Percentiles rank a stretch among this genome's conserved stretches.
phyloP scores from a whole-genome alignment of 1,139 yeast genomes.

The Scheffersomyces parashehatae region DNA sequence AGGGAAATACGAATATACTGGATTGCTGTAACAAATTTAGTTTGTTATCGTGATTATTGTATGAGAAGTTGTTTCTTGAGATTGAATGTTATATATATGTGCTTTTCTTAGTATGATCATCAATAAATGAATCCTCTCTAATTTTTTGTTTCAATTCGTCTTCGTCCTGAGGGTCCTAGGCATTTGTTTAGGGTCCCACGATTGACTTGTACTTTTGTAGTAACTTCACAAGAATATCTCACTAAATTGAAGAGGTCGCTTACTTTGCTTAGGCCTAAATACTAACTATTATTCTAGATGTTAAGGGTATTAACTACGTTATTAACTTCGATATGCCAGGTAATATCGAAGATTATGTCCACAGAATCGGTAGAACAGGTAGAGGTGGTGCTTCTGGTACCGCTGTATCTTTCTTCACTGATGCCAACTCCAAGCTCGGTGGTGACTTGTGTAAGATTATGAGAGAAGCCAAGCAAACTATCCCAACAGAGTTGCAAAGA shows the following conservation, averaged over 20 bases:
- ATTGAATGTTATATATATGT: background rate
- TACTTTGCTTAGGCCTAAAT: slow-evolving; percentile 4
- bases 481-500: slow-evolving; percentile 65
- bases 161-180: too few species aligned
- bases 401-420: slow-evolving; percentile 93
- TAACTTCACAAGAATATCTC: background rate
- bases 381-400: slow-evolving; percentile 98
- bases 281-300: slow-evolving; percentile 63
- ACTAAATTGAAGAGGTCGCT: background rate
- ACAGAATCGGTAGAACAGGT: slow-evolving; percentile 97
- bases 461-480: slow-evolving; percentile 91
- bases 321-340: slow-evolving; percentile 97
- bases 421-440: slow-evolving; percentile 83
- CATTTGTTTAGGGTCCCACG: too few species aligned
- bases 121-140: slow-evolving; percentile 1
- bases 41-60: background rate
- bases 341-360: slow-evolving; percentile 96
- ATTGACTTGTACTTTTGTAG: background rate
- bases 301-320: slow-evolving; percentile 92
- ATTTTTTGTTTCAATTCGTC: background rate
- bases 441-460: slow-evolving; percentile 86
- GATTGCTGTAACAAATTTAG: too few species aligned
- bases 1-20: background rate
- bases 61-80: background rate
- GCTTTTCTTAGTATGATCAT: slow-evolving; percentile 1